phyloP scores from a whole-genome alignment of 164 flowering plant species.

The Umbilicus rupestris region DNA sequence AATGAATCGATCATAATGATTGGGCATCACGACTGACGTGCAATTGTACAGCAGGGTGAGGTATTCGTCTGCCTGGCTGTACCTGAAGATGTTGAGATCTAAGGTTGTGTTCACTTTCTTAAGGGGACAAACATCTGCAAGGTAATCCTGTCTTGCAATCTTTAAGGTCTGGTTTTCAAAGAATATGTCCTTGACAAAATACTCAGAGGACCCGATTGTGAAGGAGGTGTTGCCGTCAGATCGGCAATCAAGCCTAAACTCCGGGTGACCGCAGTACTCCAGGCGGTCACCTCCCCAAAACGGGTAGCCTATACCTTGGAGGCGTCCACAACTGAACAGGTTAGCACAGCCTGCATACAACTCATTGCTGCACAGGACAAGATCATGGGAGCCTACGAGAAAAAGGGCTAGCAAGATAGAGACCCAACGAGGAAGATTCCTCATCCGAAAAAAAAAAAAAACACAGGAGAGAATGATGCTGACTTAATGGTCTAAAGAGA shows the following conservation, averaged over 20 bases:
- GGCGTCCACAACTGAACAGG: too few relatives aligned
- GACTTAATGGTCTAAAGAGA: background rate
- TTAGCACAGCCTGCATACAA: background rate
- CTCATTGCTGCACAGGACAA: background rate
- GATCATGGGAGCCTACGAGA: background rate
- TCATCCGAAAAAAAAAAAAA: background rate
- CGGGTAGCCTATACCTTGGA: too few relatives aligned
- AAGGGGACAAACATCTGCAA: background rate
- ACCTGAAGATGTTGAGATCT: background rate
- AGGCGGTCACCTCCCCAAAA: too few relatives aligned
- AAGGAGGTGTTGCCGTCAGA: background rate
- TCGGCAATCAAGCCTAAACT: conserved; percentile 9
- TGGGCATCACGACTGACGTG: too few relatives aligned
- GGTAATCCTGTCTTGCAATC: conserved; percentile 4
- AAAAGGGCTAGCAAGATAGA: background rate
- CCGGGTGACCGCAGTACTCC: background rate
- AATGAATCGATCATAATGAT: too few relatives aligned
- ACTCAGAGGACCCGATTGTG: conserved; percentile 8
- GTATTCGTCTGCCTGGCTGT: too few relatives aligned
- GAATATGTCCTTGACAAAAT: conserved; percentile 5
- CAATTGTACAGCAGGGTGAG: too few relatives aligned
- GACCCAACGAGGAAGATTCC: background rate
- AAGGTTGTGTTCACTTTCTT: conserved; percentile 8
- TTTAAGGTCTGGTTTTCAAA: background rate
- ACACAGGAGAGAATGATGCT: background rate